Evolutionary conservation across 306 rosid species (phyloP).

Genomic region (Quercus parvula): DNA sequence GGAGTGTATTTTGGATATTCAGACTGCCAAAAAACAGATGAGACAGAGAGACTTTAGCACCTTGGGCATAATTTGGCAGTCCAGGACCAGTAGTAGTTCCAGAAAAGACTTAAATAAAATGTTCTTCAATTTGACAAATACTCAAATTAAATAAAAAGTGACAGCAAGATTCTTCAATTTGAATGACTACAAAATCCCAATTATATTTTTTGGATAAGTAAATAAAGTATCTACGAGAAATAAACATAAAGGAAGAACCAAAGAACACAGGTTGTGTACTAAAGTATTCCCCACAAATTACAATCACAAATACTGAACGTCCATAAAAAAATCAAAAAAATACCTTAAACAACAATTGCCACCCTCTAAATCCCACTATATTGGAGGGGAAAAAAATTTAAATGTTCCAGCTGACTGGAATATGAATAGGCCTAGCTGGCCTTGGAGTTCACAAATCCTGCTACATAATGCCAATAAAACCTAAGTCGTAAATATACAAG

Average conservation of each 20-base stretch:
- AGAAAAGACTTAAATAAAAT: background rate
- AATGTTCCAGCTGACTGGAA: background rate
- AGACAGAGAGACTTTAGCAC: background rate
- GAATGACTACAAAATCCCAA: background rate
- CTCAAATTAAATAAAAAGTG: background rate
- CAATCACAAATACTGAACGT: background rate
- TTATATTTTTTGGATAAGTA: background rate
- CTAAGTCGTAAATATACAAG: constrained; percentile 5
- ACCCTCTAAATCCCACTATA: background rate
- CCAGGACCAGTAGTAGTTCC: background rate
- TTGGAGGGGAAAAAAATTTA: background rate
- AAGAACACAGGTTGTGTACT: background rate
- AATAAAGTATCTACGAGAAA: background rate
- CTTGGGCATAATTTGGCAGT: background rate
- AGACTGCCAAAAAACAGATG: constrained; percentile 48
- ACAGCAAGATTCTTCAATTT: background rate
- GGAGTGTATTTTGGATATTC: constrained; percentile 89
- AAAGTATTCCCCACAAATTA: background rate
- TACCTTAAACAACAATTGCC: background rate
- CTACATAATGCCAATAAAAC: background rate
- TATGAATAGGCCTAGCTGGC: background rate
- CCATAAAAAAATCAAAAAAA: background rate
- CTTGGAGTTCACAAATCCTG: background rate
- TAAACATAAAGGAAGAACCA: background rate
- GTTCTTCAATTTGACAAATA: background rate